Conservation (phyloP, 2,329 filamentous ascomycete genomes). For the Pseudogymnoascus sp. region DNA sequence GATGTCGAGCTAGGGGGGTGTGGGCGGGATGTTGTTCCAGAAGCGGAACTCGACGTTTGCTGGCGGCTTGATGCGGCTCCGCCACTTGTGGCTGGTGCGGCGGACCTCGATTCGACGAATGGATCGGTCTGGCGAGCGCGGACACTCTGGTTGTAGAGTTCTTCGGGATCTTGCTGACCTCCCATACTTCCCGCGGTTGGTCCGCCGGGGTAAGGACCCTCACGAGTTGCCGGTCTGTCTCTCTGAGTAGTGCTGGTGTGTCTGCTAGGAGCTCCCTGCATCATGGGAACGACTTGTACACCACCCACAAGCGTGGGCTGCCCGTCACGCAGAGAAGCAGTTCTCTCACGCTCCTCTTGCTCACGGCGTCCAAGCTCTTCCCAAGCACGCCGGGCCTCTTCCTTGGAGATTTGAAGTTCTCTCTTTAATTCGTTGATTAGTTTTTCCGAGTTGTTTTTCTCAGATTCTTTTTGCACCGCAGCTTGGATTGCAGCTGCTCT, state of each 20-base stretch:
- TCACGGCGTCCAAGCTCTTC: slow-evolving; percentile 90
- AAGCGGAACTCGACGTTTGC: slow-evolving; percentile 22
- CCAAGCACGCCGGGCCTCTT: slow-evolving; percentile 92
- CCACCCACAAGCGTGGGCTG: slow-evolving; percentile 84
- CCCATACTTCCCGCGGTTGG: slow-evolving; percentile 15
- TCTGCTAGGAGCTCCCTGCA: slow-evolving; percentile 56
- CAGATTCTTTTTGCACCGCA: slow-evolving; percentile 57
- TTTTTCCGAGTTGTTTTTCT: slow-evolving; percentile 63
- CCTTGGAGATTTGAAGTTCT: slow-evolving; percentile 88
- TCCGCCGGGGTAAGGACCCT: slow-evolving; percentile 34
- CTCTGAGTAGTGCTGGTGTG: slow-evolving; percentile 35
- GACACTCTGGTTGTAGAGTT: slow-evolving; percentile 22
- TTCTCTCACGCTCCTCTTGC: slow-evolving; percentile 84
- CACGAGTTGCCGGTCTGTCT: slow-evolving; percentile 36
- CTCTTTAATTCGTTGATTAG: slow-evolving; percentile 84
- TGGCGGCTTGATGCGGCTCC: slow-evolving; percentile 22
- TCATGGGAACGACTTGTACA: slow-evolving; percentile 92
- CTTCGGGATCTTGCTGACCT: slow-evolving; percentile 18
- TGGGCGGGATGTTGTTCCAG: slow-evolving; percentile 10
- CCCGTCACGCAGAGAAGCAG: slow-evolving; percentile 75
- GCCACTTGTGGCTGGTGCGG: slow-evolving; percentile 16
- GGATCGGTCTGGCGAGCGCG: slow-evolving; percentile 42
- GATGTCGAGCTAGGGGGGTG: slow-evolving; percentile 15
- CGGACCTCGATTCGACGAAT: slow-evolving; percentile 41
- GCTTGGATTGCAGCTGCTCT: slow-evolving; percentile 59